Percentiles rank a stretch among this genome's conserved stretches.
These are phyloP conservation scores for Trichoderma guizhouense DNA, from an alignment of 2,329 filamentous ascomycete genomes.

Conservation along the genomic window DNA sequence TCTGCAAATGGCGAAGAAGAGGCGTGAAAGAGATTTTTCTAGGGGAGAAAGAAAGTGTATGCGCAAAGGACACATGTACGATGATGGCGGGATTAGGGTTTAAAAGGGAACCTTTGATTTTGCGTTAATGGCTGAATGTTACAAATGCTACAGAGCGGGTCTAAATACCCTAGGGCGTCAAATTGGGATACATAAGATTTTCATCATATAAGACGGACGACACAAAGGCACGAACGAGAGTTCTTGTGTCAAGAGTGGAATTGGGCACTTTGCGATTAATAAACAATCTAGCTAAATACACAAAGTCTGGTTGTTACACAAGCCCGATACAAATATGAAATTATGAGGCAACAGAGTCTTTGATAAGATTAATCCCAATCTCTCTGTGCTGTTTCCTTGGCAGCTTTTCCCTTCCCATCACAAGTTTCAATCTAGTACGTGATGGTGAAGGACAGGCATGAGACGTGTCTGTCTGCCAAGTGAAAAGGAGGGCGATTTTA, in stretches of 20 bases:
- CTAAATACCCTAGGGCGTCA: not conserved
- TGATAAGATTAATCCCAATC: not conserved
- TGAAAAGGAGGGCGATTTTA: not conserved
- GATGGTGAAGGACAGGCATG: not conserved
- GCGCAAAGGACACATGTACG: not conserved
- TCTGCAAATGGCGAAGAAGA: constrained; percentile 3
- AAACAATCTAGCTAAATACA: constrained; percentile 21
- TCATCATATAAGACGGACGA: not conserved
- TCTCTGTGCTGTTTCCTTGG: not conserved
- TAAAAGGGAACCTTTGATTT: not conserved
- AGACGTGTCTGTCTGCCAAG: not conserved
- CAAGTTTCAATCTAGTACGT: constrained; percentile 1
- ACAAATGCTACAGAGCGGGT: not conserved
- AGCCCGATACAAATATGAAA: not conserved
- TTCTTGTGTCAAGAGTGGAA: constrained; percentile 19
- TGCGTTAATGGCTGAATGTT: not conserved
- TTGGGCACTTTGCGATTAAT: constrained; percentile 21
- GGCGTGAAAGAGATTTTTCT: not conserved
- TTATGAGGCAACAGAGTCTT: not conserved
- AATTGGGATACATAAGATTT: not conserved
- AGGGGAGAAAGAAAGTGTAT: too few species aligned
- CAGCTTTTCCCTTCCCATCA: not conserved
- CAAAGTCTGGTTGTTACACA: constrained; percentile 12
- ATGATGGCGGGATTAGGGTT: not conserved
- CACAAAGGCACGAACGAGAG: not conserved